Evolutionary conservation across 2,329 filamentous ascomycete species (phyloP).

Genomic region (Aspergillus bombycis): DNA sequence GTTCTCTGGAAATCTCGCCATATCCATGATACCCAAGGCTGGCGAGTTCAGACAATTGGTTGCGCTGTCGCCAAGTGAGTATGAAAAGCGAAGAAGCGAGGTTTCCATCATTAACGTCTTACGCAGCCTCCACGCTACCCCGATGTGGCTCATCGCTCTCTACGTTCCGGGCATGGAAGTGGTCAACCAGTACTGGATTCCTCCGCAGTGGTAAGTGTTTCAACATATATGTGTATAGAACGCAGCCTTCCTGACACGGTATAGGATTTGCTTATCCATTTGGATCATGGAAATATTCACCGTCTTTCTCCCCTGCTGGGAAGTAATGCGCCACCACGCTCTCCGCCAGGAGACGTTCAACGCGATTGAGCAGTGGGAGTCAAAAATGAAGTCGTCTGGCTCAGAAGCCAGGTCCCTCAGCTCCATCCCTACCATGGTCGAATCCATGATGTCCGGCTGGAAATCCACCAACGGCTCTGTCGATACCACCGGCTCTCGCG

Average conservation of each 20-base stretch:
- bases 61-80: slow-evolving; percentile 49
- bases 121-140: slow-evolving; percentile 63
- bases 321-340: slow-evolving; percentile 49
- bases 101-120: not conserved
- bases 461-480: slow-evolving; percentile 42
- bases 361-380: slow-evolving; percentile 43
- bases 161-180: slow-evolving; percentile 57
- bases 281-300: slow-evolving; percentile 66
- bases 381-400: slow-evolving; percentile 31
- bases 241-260: not conserved
- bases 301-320: slow-evolving; percentile 65
- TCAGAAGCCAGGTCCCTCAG: slow-evolving; percentile 32
- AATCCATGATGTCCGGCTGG: slow-evolving; percentile 32
- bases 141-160: slow-evolving; percentile 64
- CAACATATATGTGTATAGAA: not conserved
- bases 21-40: slow-evolving; percentile 67
- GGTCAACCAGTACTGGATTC: slow-evolving; percentile 60
- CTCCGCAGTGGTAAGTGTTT: slow-evolving; percentile 62
- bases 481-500: slow-evolving; percentile 40
- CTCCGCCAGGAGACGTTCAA: slow-evolving; percentile 41
- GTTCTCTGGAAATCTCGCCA: slow-evolving; percentile 63
- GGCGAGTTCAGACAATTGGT: slow-evolving; percentile 65
- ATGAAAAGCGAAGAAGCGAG: slow-evolving; percentile 24
- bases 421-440: slow-evolving; percentile 32
- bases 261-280: slow-evolving; percentile 60